Base-by-base conservation (phyloP, 768 basidiomycete species). In the Boletus insuetus region DNA sequence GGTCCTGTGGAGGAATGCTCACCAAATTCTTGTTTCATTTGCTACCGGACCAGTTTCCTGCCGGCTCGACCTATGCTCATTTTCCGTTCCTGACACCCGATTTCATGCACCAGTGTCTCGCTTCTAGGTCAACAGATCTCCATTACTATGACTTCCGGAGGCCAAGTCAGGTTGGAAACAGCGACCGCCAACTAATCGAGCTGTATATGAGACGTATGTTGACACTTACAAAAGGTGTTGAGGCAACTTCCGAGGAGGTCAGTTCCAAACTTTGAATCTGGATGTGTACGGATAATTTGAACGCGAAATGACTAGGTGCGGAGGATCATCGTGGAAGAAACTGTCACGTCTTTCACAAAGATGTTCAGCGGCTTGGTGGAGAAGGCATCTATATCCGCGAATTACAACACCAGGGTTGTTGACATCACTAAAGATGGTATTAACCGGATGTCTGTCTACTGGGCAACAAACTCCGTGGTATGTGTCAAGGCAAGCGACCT, bases 41-140 rank as follows among this genome's bases (percentile, higher is more conserved):
- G 19, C 74, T 94, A 31, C 90, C 90, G 1, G 72, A 83, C 20
- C 76, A 86, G 58, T 94, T 87, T 69, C 81, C 83, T 12, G 72
- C 77, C 22, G 77, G 80, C 16, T 87, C 84, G 12, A 77, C 78
- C 3, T 89, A 90, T 62, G 89, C 83, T 2, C 85, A 87, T 64
- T 94, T 94, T 79, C 91, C 92, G 11, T 87, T 94, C 79, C 64
- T 87, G 63, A 81, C 80, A 5, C 90, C 91, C 5, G 54, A 62
- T 24, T 71, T 65, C 51, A 67, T 32, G 64, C 65, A 17, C 70
- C 58, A 53, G 79, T 85, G 76, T 66, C 78, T 87, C 55, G 54
- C 54, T 43, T 65, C 74, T 46, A 66, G 67, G 47, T 67, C 54
- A 49, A 61, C 50, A 7, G 60, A 65, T 11, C 74, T 72, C 40